Conservation (phyloP, 345 rosid genomes). For the Melaleuca quinquenervia region DNA sequence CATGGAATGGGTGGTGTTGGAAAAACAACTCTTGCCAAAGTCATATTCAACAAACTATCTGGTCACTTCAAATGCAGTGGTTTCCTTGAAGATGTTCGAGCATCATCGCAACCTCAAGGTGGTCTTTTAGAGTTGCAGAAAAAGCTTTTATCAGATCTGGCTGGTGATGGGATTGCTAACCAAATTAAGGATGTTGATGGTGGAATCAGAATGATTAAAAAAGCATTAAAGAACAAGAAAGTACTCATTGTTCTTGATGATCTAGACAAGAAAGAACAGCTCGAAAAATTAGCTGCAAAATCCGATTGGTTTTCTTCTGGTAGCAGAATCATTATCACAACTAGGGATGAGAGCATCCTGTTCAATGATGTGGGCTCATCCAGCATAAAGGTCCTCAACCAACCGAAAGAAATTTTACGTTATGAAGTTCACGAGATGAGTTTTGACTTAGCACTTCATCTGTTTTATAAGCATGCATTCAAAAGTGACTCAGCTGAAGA, state of each 20-base stretch:
- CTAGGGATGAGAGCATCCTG: not conserved
- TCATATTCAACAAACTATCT: not conserved
- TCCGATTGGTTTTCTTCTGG: not conserved
- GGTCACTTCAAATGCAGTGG: not conserved
- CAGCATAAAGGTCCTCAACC: not conserved
- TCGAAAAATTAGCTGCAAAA: no score
- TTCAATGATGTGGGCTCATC: not conserved
- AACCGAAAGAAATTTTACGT: not conserved
- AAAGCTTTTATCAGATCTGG: not conserved
- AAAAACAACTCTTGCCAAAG: not conserved
- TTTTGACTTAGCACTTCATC: not conserved
- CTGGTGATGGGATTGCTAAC: rapidly evolving
- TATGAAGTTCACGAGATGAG: not conserved
- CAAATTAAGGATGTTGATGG: not conserved
- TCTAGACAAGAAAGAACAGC: not conserved
- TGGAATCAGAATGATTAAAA: not conserved
- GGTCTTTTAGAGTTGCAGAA: not conserved
- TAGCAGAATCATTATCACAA: not conserved
- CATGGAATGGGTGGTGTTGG: not conserved
- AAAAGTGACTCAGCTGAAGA: not conserved
- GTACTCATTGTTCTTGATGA: not conserved
- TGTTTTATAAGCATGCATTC: not conserved
- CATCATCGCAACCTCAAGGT: not conserved
- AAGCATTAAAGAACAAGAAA: not conserved
- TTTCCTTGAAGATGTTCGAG: slow-evolving; percentile 17